Conservation (phyloP, 768 basidiomycete species). For the Hygrocybe punicea region DNA sequence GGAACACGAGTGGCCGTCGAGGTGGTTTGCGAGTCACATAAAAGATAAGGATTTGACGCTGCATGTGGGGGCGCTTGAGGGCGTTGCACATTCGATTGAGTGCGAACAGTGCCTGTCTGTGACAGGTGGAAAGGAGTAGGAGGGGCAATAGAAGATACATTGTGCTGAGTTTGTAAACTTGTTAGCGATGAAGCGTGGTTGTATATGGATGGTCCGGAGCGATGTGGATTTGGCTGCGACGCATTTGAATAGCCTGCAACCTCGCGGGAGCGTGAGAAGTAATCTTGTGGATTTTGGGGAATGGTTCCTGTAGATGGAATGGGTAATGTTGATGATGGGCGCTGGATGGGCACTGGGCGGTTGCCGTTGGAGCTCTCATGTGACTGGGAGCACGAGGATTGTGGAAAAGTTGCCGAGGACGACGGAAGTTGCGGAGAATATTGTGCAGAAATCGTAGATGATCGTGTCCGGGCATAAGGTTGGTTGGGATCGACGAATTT, state of each 20-base stretch:
- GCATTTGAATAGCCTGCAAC: neutral
- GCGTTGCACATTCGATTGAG: neutral
- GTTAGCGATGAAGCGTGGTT: conserved; percentile 9
- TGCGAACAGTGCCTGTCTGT: neutral
- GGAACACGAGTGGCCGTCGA: conserved; percentile 26
- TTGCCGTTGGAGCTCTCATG: neutral
- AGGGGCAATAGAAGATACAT: conserved; percentile 1
- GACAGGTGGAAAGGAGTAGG: conserved; percentile 1
- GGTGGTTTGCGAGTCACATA: neutral
- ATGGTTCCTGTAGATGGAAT: neutral
- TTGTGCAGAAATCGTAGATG: no score
- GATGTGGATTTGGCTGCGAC: conserved; percentile 27
- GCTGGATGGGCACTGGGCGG: neutral
- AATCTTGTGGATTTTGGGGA: neutral
- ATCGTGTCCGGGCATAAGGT: neutral
- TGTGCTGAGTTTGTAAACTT: conserved; percentile 9
- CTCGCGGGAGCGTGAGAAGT: neutral
- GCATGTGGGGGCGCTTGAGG: neutral
- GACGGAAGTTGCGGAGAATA: neutral
- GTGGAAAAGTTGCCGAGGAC: no score
- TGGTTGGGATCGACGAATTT: neutral
- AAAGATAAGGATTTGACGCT: neutral
- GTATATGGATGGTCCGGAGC: conserved; percentile 1
- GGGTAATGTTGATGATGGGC: neutral
- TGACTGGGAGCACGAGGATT: no score